Evolutionary conservation across 495 filamentous ascomycete species (phyloP).

Genomic region (Penicillium diatomitis): DNA sequence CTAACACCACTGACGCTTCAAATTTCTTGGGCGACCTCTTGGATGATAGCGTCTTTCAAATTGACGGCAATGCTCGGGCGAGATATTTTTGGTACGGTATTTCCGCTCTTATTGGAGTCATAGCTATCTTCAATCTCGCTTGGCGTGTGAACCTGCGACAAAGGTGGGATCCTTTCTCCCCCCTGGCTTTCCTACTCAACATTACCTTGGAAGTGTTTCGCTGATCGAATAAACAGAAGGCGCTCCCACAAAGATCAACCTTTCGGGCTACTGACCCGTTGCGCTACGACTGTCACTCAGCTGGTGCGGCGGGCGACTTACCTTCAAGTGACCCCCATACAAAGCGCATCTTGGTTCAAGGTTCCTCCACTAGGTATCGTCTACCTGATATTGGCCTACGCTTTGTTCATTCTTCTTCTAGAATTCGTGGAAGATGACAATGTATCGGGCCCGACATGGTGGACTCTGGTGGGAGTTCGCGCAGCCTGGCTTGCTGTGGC

Average conservation of each 20-base stretch:
- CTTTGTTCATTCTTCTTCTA: constrained; percentile 5
- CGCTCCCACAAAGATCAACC: not conserved
- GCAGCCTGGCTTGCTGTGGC: constrained; percentile 5
- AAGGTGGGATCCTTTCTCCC: not conserved
- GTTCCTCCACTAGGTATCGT: constrained; percentile 5
- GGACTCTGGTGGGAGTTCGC: not conserved
- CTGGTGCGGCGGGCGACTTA: constrained; percentile 4
- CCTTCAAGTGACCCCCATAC: constrained; percentile 1
- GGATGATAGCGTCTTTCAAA: constrained; percentile 1
- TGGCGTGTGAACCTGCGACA: constrained; percentile 1
- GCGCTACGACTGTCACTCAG: constrained; percentile 1
- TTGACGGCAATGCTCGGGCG: constrained; percentile 1
- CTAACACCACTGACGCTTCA: constrained; percentile 4
- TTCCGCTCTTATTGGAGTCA: constrained; percentile 2
- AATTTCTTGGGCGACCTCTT: constrained; percentile 3
- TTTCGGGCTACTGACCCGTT: not conserved
- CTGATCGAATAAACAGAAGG: not conserved
- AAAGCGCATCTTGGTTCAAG: constrained; percentile 3
- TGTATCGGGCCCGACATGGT: constrained; percentile 1
- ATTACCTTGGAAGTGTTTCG: not conserved
- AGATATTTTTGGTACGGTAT: constrained; percentile 9
- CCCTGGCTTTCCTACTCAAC: not conserved
- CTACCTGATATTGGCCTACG: constrained; percentile 1
- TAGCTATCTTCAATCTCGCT: not conserved
- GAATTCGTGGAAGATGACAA: constrained; percentile 4